Percentiles rank a stretch among this genome's conserved stretches.
These are phyloP conservation scores for Hyphopichia pseudoburtonii DNA, from an alignment of 1,139 yeast genomes.

Conservation along the genomic window DNA sequence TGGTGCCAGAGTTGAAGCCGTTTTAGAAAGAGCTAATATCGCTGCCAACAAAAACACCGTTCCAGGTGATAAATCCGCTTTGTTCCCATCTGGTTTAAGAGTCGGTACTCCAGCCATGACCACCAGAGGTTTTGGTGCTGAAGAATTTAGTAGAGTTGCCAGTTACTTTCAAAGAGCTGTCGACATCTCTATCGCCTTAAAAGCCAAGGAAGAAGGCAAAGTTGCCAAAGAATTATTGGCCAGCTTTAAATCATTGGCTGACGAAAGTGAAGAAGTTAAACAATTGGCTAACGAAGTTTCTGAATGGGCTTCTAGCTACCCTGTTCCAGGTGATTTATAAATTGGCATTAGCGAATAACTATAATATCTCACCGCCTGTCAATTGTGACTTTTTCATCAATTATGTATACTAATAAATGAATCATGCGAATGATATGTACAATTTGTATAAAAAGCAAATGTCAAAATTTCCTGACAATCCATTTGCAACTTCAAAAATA, in stretches of 20 bases:
- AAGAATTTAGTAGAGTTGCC: slow-evolving; percentile 77
- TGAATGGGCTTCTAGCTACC: slow-evolving; percentile 65
- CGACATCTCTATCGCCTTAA: slow-evolving; percentile 58
- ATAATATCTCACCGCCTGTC: too few species aligned
- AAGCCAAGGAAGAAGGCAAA: slow-evolving; percentile 57
- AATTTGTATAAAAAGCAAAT: too few species aligned
- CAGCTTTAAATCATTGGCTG: slow-evolving; percentile 64
- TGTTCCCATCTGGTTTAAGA: slow-evolving; percentile 94
- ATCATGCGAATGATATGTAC: neutral
- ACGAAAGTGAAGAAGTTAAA: slow-evolving; percentile 56
- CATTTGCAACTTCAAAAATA: too few species aligned
- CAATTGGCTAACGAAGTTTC: slow-evolving; percentile 62
- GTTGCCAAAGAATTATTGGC: slow-evolving; percentile 64
- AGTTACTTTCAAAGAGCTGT: slow-evolving; percentile 79
- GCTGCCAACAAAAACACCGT: slow-evolving; percentile 96
- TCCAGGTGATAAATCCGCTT: slow-evolving; percentile 94
- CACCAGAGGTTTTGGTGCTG: slow-evolving; percentile 84
- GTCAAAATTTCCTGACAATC: too few species aligned
- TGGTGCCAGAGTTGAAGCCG: slow-evolving; percentile 94
- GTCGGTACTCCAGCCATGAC: slow-evolving; percentile 99
- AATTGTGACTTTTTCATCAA: neutral
- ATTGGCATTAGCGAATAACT: too few species aligned
- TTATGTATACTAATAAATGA: slow-evolving; percentile 1
- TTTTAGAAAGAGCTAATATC: slow-evolving; percentile 84
- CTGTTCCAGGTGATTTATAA: slow-evolving; percentile 75